Evolutionary conservation across 2,329 filamentous ascomycete genomes (phyloP), one percentile per base, ranked within the genome.

Genomic region (Fusarium globosum): DNA sequence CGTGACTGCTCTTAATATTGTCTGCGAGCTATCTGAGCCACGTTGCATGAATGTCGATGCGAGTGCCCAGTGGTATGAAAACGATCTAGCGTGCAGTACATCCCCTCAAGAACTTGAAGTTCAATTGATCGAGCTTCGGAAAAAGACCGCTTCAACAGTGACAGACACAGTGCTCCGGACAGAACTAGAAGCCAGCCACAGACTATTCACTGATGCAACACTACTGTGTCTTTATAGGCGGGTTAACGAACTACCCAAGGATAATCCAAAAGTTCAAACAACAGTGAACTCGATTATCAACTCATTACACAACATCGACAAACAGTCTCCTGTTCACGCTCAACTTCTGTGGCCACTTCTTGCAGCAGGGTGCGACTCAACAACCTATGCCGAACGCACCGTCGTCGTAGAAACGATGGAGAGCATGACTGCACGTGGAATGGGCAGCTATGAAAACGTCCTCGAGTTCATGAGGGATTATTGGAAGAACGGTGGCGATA

Each of bases 401-500:
- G 28, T 51, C 3, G 23, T 69, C 7, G 42, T 20, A 15, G 62
- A 69, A 10, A 58, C 62, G 26, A 67, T 67, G 56, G 20, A 48
- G 36, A 51, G 30, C 3, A 61, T 67, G 66, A 43, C 36, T 30
- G 30, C 21, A 28, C 62, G 45, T 16, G 63, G 66, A 2, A 13
- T 69, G 14, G 66, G 62, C 1, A 68, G 41, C 11, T 69, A 61
- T 2, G 49, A 49, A 2, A 45, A 42, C 8, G 63, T 67, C 14
- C 42, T 67, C 6, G 41, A 51, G 23, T 69, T 69, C 13, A 56
- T 69, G 63, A 57, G 21, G n/a, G 28, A 67, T 43, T 69, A 69
- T 14, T 69, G 63, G 63, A 48, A 46, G n/a, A 45, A 51, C 13
- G 63, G 66, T 0, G 62, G 56, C 1, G 43, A 53, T 2, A 56